These are phyloP conservation scores for Mortierella sp. DNA, from an alignment of 371 early-diverging fungal species.

Conservation along the genomic window DNA sequence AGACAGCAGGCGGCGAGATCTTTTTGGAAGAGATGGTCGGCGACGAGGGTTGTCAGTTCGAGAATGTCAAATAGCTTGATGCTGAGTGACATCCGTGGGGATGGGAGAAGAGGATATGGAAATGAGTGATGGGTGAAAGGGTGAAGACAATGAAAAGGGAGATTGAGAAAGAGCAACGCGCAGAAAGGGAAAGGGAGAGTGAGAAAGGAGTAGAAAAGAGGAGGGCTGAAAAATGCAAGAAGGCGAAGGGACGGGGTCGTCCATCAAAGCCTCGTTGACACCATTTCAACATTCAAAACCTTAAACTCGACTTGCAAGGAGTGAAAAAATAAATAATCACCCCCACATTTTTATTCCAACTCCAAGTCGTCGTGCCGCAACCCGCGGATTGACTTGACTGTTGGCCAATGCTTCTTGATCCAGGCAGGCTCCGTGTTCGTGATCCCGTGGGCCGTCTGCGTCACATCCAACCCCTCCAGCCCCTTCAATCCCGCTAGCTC, in stretches of 20 bases:
- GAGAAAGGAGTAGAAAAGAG: not conserved
- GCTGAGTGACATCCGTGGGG: not conserved
- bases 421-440: too few relatives aligned
- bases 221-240: too few relatives aligned
- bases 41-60: not conserved
- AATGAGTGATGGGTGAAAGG: not conserved
- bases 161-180: not conserved
- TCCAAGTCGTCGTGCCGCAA: too few relatives aligned
- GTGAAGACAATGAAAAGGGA: not conserved
- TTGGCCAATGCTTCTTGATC: not conserved
- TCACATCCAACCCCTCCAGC: not conserved
- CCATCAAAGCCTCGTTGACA: not conserved
- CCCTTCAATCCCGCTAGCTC: not conserved
- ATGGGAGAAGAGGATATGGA: too few relatives aligned
- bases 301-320: not conserved
- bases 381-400: too few relatives aligned
- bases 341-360: too few relatives aligned
- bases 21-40: not conserved
- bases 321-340: too few relatives aligned
- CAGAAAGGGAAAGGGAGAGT: not conserved
- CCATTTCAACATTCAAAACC: not conserved
- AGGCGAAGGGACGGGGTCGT: not conserved
- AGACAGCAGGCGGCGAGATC: not conserved
- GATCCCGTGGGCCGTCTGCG: not conserved
- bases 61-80: not conserved